These are phyloP conservation scores for Epichloe elymi DNA, from an alignment of 2,329 filamentous ascomycete species.

Conservation along the genomic window DNA sequence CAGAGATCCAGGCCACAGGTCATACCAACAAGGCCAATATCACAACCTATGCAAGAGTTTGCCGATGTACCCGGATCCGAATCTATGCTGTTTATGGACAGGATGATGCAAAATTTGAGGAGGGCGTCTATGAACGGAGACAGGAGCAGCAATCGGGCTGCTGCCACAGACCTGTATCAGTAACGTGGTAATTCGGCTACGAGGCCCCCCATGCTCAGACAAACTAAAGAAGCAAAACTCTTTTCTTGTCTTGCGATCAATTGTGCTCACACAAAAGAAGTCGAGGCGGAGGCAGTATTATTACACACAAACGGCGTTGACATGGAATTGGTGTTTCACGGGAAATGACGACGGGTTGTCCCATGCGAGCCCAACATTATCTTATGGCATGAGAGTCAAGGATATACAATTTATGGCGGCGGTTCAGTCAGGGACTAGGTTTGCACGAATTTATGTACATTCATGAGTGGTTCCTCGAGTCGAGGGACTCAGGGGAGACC, in stretches of 20 bases:
- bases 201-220: background rate
- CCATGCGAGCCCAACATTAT: background rate
- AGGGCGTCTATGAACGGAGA: slow-evolving; percentile 19
- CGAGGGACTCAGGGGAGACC: too few species aligned
- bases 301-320: background rate
- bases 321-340: background rate
- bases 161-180: background rate
- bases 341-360: background rate
- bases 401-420: too few species aligned
- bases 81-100: slow-evolving; percentile 36
- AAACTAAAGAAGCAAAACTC: background rate
- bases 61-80: slow-evolving; percentile 29
- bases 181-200: background rate
- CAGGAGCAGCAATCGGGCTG: background rate
- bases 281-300: too few species aligned
- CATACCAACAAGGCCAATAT: background rate
- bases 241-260: background rate
- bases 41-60: slow-evolving; percentile 18
- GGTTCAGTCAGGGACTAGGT: too few species aligned
- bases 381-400: background rate
- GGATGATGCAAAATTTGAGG: slow-evolving; percentile 38
- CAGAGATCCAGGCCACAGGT: background rate
- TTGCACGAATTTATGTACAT: too few species aligned
- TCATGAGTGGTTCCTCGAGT: too few species aligned
- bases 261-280: too few species aligned